Base-by-base conservation (phyloP, 306 rosid genomes). In the Erythrophleum fordii region DNA sequence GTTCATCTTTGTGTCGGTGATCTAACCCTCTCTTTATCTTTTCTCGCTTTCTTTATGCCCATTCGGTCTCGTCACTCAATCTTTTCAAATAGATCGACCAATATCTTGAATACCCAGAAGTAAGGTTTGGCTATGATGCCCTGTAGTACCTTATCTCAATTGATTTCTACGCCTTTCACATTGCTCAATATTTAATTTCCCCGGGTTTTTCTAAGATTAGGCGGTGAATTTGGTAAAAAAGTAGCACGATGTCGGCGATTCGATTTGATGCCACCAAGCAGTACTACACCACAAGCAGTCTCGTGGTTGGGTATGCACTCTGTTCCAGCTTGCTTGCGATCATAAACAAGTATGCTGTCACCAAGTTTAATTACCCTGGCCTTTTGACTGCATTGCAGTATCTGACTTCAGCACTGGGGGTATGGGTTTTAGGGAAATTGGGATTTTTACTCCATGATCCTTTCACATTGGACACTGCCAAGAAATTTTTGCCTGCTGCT, bases 301-400 rank as follows among this genome's bases (percentile, higher is more conserved):
- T 93, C 9, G 97, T 95, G 53, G 8, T 93, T 0, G 98, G 98
- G 0, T 95, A 95, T 70, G 99, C 99, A 1, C 89, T 95, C 6
- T 95, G 97, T 71, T 95, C 99, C 3, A 95, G 99, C 81, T 83
- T 95, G 77, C 90, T 95, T 0, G 99, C 99, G 5, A 97, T 95
- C 69, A 95, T 95, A 48, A 95, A 95, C 92, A 95, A 95, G 86
- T 90, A 87, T 79, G 99, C 99, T 72, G 93, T 95, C 20, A 95
- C 98, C 67, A 75, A 87, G 82, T 95, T 95, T 88, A 95, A 91
- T 89, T 95, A 85, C 82, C 99, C 99, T 1, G 98, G 98, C 37
- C 94, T 95, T 73, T 76, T 95, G 56, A 93, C 98, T 17, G 96
- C 97, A 6, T 75, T 95, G 75, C 99, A 95, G 77, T 95, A 95